Evolutionary conservation across 441 rosid genomes (phyloP).

Genomic region (Euphorbia corollata): DNA sequence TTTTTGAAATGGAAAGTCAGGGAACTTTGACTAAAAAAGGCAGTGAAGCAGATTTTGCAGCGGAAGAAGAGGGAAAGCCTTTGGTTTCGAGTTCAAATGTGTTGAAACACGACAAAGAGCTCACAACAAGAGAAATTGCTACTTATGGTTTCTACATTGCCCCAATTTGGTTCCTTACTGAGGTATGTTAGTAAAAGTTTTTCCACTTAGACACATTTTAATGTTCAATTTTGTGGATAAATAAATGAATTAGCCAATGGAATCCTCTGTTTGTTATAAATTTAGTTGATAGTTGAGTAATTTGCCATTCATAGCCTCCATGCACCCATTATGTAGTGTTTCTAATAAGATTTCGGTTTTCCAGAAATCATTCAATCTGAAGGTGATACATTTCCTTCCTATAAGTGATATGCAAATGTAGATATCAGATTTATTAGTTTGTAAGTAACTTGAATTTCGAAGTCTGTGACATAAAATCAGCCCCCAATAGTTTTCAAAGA

Average conservation of each 20-base stretch:
- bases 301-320: not conserved
- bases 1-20: constrained; percentile 72
- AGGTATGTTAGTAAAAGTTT: constrained; percentile 39
- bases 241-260: not conserved
- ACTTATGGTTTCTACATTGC: constrained; percentile 78
- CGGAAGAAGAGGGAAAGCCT: constrained; percentile 50
- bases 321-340: constrained; percentile 1
- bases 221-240: constrained; percentile 9
- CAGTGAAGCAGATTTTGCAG: constrained; percentile 51
- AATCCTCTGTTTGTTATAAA: not conserved
- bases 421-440: not conserved
- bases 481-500: not conserved
- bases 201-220: constrained; percentile 1
- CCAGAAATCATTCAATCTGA: not conserved
- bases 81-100: constrained; percentile 43
- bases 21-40: constrained; percentile 61
- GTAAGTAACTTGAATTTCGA: not conserved
- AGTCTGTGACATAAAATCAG: not conserved
- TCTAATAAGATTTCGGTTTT: not conserved
- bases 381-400: not conserved
- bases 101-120: constrained; percentile 45
- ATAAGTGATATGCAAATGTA: not conserved
- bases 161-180: constrained; percentile 95
- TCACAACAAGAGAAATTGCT: constrained; percentile 64
- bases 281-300: not conserved